Conservation (phyloP, 1,284 basidiomycete species). For the Chalciporus sp. region DNA sequence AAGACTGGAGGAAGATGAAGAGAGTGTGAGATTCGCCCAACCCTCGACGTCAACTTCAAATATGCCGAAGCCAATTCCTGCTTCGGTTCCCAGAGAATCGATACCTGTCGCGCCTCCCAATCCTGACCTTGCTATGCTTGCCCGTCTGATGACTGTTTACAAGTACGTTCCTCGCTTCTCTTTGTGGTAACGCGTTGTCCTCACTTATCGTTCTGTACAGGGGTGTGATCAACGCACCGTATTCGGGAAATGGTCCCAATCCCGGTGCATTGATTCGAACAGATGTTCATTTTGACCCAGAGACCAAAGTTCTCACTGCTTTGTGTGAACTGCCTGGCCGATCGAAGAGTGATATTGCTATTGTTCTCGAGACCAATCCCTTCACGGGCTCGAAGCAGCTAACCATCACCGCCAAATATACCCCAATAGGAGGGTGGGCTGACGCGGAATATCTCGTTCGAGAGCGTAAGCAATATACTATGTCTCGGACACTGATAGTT, state of each 20-base stretch:
- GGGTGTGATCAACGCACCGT: constrained; percentile 23
- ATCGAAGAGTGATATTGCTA: constrained; percentile 50
- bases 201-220: constrained; percentile 13
- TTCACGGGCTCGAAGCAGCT: constrained; percentile 60
- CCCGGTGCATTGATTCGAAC: constrained; percentile 42
- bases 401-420: constrained; percentile 47
- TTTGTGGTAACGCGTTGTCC: not conserved
- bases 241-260: constrained; percentile 15
- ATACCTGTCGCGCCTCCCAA: not conserved
- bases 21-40: constrained; percentile 33
- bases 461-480: constrained; percentile 58
- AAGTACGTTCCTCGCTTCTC: constrained; percentile 21
- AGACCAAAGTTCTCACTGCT: constrained; percentile 49
- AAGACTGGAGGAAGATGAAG: constrained; percentile 1
- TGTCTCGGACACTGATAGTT: constrained; percentile 57
- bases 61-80: constrained; percentile 9
- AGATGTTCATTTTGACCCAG: constrained; percentile 54
- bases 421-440: constrained; percentile 37
- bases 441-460: constrained; percentile 37
- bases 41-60: constrained; percentile 14
- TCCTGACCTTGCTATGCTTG: not conserved
- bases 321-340: constrained; percentile 68
- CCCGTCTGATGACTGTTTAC: constrained; percentile 12
- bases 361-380: constrained; percentile 55
- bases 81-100: constrained; percentile 2